phyloP scores from a whole-genome alignment of 2,329 filamentous ascomycete genomes.

The Coleophoma crateriformis region DNA sequence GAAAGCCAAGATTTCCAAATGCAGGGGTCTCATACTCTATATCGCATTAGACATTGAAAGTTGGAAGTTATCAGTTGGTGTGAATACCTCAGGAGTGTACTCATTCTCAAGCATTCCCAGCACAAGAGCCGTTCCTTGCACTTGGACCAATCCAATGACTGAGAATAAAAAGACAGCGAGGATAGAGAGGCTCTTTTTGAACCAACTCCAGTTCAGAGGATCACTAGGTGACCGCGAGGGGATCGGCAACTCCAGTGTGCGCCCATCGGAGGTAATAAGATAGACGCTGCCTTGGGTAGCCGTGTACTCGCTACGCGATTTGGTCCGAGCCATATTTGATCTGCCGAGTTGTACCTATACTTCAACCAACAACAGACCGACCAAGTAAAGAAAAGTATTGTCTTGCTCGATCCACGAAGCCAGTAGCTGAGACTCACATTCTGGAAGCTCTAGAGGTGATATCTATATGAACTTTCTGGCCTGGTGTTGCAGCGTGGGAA shows the following conservation, averaged over 20 bases:
- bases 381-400: too few relatives aligned
- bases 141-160: constrained; percentile 14
- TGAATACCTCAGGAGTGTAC: constrained; percentile 15
- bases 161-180: constrained; percentile 13
- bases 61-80: too few relatives aligned
- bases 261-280: constrained; percentile 26
- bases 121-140: constrained; percentile 19
- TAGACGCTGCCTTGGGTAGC: constrained; percentile 16
- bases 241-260: constrained; percentile 26
- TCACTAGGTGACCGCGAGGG: constrained; percentile 25
- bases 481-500: too few relatives aligned
- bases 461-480: too few relatives aligned
- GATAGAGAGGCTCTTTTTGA: constrained; percentile 14
- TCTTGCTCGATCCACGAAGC: too few relatives aligned
- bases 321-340: not conserved
- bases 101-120: constrained; percentile 12
- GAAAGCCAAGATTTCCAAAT: constrained; percentile 20
- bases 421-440: too few relatives aligned
- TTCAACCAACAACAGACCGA: too few relatives aligned
- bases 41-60: not conserved
- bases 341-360: not conserved
- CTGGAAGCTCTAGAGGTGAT: too few relatives aligned
- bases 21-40: constrained; percentile 20
- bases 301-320: not conserved
- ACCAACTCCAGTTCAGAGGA: constrained; percentile 23